Base-by-base conservation (phyloP, 768 basidiomycete genomes). In the Russula lepida region DNA sequence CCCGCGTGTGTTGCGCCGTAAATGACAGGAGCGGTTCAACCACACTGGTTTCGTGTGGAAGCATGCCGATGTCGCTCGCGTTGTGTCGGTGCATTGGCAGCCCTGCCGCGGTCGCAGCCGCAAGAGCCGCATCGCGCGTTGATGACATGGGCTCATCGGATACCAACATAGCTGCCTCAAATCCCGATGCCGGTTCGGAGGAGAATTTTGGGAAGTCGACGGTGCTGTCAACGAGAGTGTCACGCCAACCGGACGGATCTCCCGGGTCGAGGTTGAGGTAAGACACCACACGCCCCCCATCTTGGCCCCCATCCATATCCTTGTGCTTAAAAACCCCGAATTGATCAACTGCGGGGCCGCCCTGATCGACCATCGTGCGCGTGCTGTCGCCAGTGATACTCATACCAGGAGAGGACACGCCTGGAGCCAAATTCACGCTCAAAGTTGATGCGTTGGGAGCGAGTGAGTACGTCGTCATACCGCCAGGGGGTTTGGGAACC, bases 391-490 rank as follows among this genome's bases (percentile, higher is more conserved):
- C 70, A 21, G 72, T 73, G 60, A 74, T 74, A 44, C 73, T 69
- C 43, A 69, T 70, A 44, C 66, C 59, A n/a, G 69, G 62, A n/a
- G 69, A 62, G 47, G 72, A 68, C 47, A 74, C 69, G 66, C 50
- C 63, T 6, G 50, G 56, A 47, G 25, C 32, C 7, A 58, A 70
- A 51, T 67, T 69, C 19, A 62, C 54, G 54, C 69, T 68, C 13
- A 68, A 67, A 58, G n/a, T 62, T 11, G 71, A 73, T 56, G 65
- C 49, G 43, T 71, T 64, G 30, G 66, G 64, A 0, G 76, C 72
- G 15, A 79, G 75, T 21, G 68, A 69, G 67, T 79, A 82, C 51
- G 56, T 62, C 44, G 74, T 28, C 64, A 58, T 28, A 33, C 19
- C 47, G 68, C 51, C 62, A 32, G 25, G 9, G 13, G 15, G 54